A percentile compares a stretch with the other conserved stretches of the same genome.
Conservation (phyloP, 495 filamentous ascomycete species). For the Articulospora tetracladia region DNA sequence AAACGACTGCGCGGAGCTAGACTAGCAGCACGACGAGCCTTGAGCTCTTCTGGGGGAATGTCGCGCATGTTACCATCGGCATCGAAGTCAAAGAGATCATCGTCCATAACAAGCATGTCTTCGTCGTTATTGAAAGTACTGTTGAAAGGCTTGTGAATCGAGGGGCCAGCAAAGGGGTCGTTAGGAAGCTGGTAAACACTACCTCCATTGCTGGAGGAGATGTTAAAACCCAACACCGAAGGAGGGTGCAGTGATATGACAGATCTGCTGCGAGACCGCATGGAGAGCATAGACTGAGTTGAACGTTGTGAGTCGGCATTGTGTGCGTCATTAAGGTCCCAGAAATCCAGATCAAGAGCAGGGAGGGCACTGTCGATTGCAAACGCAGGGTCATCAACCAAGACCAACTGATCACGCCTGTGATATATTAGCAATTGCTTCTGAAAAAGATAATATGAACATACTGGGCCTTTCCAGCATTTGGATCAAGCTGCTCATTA, state of each 20-base stretch:
- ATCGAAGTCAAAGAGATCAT: slow-evolving; percentile 30
- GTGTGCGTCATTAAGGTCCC: slow-evolving; percentile 23
- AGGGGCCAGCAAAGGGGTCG: slow-evolving; percentile 18
- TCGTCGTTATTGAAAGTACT: slow-evolving; percentile 21
- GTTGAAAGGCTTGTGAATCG: slow-evolving; percentile 11
- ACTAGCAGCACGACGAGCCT: slow-evolving; percentile 13
- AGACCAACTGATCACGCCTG: slow-evolving; percentile 75
- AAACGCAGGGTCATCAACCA: slow-evolving; percentile 86
- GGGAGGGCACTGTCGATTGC: slow-evolving; percentile 62
- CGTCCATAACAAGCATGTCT: slow-evolving; percentile 19
- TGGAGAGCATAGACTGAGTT: slow-evolving; percentile 32
- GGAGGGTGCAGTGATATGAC: slow-evolving; percentile 16
- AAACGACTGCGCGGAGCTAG: slow-evolving; percentile 9
- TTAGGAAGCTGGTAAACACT: slow-evolving; percentile 23
- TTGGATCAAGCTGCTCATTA: slow-evolving; percentile 57
- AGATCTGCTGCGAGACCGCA: slow-evolving; percentile 26
- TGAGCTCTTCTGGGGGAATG: slow-evolving; percentile 17
- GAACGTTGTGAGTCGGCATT: slow-evolving; percentile 33
- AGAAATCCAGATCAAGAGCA: slow-evolving; percentile 53
- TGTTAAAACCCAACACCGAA: slow-evolving; percentile 26
- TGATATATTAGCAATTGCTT: background rate
- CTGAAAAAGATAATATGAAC: slow-evolving; percentile 8
- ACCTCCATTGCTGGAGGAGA: slow-evolving; percentile 17
- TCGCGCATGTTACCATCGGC: slow-evolving; percentile 28
- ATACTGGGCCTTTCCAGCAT: slow-evolving; percentile 71